These are phyloP conservation scores for Allantophomopsis lycopodina DNA, from an alignment of 2,329 filamentous ascomycete genomes.

Conservation along the genomic window DNA sequence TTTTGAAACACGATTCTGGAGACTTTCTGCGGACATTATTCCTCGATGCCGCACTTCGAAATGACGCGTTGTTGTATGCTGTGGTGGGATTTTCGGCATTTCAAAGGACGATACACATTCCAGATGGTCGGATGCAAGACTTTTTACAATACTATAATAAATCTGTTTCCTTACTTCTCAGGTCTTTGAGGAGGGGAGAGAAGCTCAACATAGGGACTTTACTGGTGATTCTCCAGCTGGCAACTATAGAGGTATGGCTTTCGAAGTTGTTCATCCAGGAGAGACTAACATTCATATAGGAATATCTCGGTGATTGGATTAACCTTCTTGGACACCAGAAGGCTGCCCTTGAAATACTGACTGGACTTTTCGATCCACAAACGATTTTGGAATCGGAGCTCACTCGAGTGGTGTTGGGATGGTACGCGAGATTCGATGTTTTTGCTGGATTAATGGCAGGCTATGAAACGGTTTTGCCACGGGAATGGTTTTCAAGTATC, in stretches of 20 bases:
- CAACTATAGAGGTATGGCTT: constrained; percentile 70
- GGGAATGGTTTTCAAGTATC: constrained; percentile 55
- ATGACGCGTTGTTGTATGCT: constrained; percentile 75
- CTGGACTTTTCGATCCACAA: constrained; percentile 63
- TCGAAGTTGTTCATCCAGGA: constrained; percentile 1
- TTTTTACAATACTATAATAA: constrained; percentile 87
- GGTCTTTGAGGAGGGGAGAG: constrained; percentile 56
- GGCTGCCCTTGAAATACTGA: constrained; percentile 73
- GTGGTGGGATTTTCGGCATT: constrained; percentile 83
- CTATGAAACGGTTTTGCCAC: constrained; percentile 56
- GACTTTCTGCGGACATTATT: constrained; percentile 64
- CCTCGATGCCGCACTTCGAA: constrained; percentile 57
- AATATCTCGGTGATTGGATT: constrained; percentile 91
- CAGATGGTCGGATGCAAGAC: constrained; percentile 59
- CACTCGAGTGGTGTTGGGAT: constrained; percentile 63
- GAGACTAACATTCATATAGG: constrained; percentile 34
- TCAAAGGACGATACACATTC: constrained; percentile 59
- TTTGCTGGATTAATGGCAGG: constrained; percentile 74
- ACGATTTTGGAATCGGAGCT: constrained; percentile 58
- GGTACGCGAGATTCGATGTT: constrained; percentile 84
- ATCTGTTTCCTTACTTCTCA: constrained; percentile 65
- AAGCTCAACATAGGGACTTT: constrained; percentile 62
- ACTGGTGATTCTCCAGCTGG: constrained; percentile 79
- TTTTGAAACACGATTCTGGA: constrained; percentile 54
- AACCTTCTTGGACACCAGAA: constrained; percentile 87